Conservation (phyloP, 1,284 basidiomycete species). For the Ustilago xerochloae region DNA sequence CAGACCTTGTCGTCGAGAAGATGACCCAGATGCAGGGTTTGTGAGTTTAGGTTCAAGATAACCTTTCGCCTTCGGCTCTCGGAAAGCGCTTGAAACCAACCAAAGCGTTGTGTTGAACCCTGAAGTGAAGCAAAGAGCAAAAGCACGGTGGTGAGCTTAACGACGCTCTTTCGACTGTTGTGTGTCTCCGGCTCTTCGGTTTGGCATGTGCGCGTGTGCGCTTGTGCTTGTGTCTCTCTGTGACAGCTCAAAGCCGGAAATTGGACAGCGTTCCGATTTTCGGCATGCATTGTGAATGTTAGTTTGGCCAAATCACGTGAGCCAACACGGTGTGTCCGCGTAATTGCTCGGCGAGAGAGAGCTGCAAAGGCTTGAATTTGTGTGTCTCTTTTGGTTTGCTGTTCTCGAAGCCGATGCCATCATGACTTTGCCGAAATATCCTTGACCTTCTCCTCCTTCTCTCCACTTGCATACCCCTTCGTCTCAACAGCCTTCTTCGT, state of each 20-base stretch:
- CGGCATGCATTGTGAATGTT: neutral
- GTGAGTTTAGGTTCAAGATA: neutral
- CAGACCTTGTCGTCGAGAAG: neutral
- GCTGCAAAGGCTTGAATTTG: neutral
- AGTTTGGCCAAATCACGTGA: constrained; percentile 31
- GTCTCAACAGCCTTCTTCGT: no score
- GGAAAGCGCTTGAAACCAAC: neutral
- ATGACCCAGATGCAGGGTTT: neutral
- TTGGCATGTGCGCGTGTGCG: no score
- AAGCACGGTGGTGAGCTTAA: no score
- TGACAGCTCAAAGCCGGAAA: no score
- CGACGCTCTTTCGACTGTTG: no score
- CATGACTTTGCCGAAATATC: neutral
- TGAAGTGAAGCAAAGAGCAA: no score
- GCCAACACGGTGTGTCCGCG: constrained; percentile 35
- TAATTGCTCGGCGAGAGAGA: constrained; percentile 5
- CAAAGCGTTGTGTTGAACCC: neutral
- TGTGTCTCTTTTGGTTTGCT: constrained; percentile 5
- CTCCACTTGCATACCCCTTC: neutral
- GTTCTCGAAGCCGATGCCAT: neutral
- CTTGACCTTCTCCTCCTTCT: neutral
- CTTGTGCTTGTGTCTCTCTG: no score
- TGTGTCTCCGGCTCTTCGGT: no score
- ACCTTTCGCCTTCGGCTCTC: neutral
- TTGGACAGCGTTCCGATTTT: neutral